Conservation (phyloP, 2,329 filamentous ascomycete species). For the Cytospora mali region DNA sequence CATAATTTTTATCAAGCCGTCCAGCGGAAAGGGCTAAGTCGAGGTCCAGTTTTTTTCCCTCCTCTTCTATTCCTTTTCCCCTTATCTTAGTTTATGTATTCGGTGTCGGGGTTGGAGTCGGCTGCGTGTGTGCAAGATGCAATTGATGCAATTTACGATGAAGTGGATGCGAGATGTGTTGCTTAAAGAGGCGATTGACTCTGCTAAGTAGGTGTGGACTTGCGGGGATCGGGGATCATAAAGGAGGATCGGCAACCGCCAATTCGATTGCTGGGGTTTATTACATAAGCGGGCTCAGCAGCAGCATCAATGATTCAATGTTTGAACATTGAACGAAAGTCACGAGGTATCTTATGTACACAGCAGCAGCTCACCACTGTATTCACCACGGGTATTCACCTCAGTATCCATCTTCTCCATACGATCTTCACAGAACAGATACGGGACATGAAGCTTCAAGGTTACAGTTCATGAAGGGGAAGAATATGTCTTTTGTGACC, state of each 20-base stretch:
- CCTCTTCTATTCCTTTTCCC: slow-evolving; percentile 1
- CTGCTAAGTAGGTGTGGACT: slow-evolving; percentile 15
- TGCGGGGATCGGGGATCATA: slow-evolving; percentile 22
- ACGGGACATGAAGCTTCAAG: too few species aligned
- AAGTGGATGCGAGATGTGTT: slow-evolving; percentile 12
- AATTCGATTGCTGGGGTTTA: background rate
- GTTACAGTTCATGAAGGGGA: background rate
- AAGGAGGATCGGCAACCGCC: background rate
- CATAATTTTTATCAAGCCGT: slow-evolving; percentile 10
- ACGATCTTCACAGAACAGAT: slow-evolving; percentile 7
- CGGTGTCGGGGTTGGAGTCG: slow-evolving; percentile 21
- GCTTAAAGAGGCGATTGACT: slow-evolving; percentile 24
- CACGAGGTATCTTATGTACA: too few species aligned
- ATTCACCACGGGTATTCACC: too few species aligned
- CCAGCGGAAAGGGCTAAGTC: background rate
- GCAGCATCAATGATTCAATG: too few species aligned
- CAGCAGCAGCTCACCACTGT: too few species aligned
- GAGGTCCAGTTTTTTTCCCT: slow-evolving; percentile 21
- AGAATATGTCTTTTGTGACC: background rate
- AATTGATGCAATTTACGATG: slow-evolving; percentile 28
- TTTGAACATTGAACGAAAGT: too few species aligned
- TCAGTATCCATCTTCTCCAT: too few species aligned
- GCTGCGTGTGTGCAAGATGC: slow-evolving; percentile 23
- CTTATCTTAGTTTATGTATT: slow-evolving; percentile 3
- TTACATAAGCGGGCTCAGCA: slow-evolving; percentile 8